These are phyloP conservation scores for Sporodiniella umbellata DNA, from an alignment of 371 early-diverging fungal genomes.

Conservation along the genomic window DNA sequence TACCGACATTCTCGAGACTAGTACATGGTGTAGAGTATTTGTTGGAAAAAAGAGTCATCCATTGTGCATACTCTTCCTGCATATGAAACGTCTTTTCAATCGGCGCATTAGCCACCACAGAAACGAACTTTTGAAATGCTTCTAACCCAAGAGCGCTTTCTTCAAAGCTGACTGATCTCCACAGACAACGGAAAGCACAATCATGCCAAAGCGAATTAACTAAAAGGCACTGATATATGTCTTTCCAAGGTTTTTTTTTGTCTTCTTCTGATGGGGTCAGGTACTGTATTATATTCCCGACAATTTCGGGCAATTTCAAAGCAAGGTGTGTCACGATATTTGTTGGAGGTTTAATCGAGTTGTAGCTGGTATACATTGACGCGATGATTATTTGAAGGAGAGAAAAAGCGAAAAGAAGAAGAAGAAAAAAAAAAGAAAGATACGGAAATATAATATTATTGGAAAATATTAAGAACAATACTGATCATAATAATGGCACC, in stretches of 20 bases:
- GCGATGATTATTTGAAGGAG: not conserved
- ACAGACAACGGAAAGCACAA: constrained; percentile 24
- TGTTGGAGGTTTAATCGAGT: too few relatives aligned
- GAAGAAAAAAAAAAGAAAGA: not conserved
- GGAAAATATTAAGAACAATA: too few relatives aligned
- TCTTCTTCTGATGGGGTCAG: constrained; percentile 3
- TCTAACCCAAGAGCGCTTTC: constrained; percentile 20
- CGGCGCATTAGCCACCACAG: not conserved
- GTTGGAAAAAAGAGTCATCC: constrained; percentile 3
- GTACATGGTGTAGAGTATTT: not conserved
- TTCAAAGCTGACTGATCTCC: constrained; percentile 27
- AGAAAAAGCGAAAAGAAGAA: not conserved
- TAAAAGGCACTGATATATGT: constrained; percentile 19
- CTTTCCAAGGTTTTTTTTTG: constrained; percentile 5
- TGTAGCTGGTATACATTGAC: too few relatives aligned
- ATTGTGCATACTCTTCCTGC: not conserved
- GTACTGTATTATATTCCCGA: constrained; percentile 15
- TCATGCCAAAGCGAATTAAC: constrained; percentile 31
- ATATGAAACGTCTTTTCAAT: not conserved
- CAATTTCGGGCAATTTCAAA: constrained; percentile 22
- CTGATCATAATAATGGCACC: too few relatives aligned
- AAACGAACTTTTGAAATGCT: constrained; percentile 20
- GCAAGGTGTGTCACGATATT: not conserved
- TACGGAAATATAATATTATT: too few relatives aligned
- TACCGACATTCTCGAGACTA: too few relatives aligned